These are phyloP conservation scores for Melanomma pulvis-pyrius DNA, from an alignment of 495 filamentous ascomycete genomes.

Conservation along the genomic window DNA sequence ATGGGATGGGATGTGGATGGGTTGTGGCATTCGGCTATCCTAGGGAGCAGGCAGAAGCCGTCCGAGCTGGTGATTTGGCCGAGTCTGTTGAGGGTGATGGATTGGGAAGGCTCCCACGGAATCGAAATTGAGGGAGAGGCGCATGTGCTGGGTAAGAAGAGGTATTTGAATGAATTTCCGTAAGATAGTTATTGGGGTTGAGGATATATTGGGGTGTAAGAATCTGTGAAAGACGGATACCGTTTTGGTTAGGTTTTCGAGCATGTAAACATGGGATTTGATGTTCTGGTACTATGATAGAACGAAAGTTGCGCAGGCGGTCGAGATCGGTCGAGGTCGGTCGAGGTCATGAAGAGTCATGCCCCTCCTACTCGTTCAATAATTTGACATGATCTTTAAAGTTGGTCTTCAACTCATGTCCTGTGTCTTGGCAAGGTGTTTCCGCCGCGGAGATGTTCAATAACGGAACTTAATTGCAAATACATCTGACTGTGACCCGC, in stretches of 20 bases:
- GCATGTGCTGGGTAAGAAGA: not conserved
- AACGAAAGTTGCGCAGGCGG: too few species aligned
- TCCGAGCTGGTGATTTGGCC: conserved; percentile 11
- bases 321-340: too few species aligned
- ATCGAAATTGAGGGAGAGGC: too few species aligned
- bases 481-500: conserved; percentile 2
- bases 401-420: not conserved
- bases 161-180: conserved; percentile 1
- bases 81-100: conserved; percentile 5
- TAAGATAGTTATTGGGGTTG: not conserved
- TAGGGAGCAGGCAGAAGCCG: not conserved
- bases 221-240: not conserved
- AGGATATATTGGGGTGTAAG: not conserved
- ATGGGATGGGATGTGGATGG: not conserved
- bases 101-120: too few species aligned
- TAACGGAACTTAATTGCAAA: not conserved
- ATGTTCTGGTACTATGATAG: too few species aligned
- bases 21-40: not conserved
- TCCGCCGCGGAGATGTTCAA: conserved; percentile 17
- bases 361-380: too few species aligned
- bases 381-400: too few species aligned
- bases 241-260: too few species aligned
- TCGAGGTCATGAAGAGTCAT: too few species aligned
- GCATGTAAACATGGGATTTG: too few species aligned
- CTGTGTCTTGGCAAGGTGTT: not conserved